Conservation (phyloP, 2,329 filamentous ascomycete genomes). For the Alternaria infectoria region DNA sequence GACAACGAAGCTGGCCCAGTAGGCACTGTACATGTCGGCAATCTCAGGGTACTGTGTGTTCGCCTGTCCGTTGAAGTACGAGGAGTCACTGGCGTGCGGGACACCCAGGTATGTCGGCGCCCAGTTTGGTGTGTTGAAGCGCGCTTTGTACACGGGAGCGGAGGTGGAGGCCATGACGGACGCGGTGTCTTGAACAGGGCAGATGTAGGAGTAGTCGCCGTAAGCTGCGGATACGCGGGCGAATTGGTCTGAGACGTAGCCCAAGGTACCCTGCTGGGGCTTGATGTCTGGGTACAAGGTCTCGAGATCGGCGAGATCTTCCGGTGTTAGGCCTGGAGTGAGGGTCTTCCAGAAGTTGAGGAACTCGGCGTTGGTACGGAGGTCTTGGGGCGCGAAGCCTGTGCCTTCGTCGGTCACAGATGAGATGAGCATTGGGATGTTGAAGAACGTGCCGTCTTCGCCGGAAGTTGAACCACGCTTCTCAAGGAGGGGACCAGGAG, state of each 20-base stretch:
- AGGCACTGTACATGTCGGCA: slow-evolving; percentile 40
- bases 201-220: slow-evolving; percentile 46
- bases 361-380: slow-evolving; percentile 48
- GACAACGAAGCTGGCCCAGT: slow-evolving; percentile 46
- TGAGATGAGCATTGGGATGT: slow-evolving; percentile 42
- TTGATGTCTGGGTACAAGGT: slow-evolving; percentile 37
- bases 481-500: slow-evolving; percentile 55
- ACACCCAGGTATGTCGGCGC: slow-evolving; percentile 35
- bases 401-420: slow-evolving; percentile 47
- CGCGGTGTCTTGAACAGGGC: slow-evolving; percentile 44
- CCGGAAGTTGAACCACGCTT: slow-evolving; percentile 53
- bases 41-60: slow-evolving; percentile 39
- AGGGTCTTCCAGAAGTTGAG: slow-evolving; percentile 40
- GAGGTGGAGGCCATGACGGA: slow-evolving; percentile 26
- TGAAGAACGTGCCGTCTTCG: slow-evolving; percentile 43
- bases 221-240: slow-evolving; percentile 53
- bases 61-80: slow-evolving; percentile 40
- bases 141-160: slow-evolving; percentile 42
- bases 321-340: slow-evolving; percentile 32
- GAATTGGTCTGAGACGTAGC: slow-evolving; percentile 53
- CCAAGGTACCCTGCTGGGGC: slow-evolving; percentile 23
- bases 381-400: slow-evolving; percentile 36
- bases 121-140: slow-evolving; percentile 45
- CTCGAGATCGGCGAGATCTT: slow-evolving; percentile 40
- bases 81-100: slow-evolving; percentile 39